phyloP scores from a whole-genome alignment of 345 rosid genomes.

The Eucalyptus shirleyi region DNA sequence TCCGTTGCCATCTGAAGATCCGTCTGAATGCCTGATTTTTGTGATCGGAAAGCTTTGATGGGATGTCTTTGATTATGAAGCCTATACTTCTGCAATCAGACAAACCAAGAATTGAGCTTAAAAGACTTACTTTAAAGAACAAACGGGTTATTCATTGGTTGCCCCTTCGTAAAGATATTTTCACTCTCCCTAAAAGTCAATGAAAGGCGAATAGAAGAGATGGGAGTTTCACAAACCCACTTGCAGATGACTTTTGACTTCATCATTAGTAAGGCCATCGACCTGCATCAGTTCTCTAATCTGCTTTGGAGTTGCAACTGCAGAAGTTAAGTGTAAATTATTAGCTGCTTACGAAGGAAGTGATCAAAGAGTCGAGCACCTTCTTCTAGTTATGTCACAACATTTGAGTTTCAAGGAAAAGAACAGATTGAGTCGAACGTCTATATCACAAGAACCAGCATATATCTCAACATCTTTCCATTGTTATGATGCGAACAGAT shows the following conservation, averaged over 20 bases:
- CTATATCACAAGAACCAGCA: not conserved
- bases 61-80: slow-evolving; percentile 48
- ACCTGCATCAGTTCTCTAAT: slow-evolving; percentile 94
- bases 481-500: not conserved
- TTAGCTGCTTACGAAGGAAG: not conserved
- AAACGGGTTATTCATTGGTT: not conserved
- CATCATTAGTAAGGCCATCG: slow-evolving; percentile 91
- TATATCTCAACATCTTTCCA: not conserved
- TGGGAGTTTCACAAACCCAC: slow-evolving; percentile 13
- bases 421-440: not conserved
- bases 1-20: slow-evolving; percentile 41
- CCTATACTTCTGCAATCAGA: slow-evolving; percentile 62
- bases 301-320: slow-evolving; percentile 98
- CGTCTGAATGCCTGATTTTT: slow-evolving; percentile 41
- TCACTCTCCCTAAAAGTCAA: not conserved
- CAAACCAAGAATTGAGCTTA: not conserved
- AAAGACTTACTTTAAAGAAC: not conserved
- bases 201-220: not conserved
- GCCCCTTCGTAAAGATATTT: not conserved
- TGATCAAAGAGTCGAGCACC: not conserved
- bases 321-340: not conserved
- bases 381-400: not conserved
- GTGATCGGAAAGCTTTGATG: slow-evolving; percentile 18
- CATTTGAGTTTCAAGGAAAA: not conserved
- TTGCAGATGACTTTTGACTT: slow-evolving; percentile 98